phyloP scores from a whole-genome alignment of 202 grass and related monocot genomes.

The Panicum hallii region DNA sequence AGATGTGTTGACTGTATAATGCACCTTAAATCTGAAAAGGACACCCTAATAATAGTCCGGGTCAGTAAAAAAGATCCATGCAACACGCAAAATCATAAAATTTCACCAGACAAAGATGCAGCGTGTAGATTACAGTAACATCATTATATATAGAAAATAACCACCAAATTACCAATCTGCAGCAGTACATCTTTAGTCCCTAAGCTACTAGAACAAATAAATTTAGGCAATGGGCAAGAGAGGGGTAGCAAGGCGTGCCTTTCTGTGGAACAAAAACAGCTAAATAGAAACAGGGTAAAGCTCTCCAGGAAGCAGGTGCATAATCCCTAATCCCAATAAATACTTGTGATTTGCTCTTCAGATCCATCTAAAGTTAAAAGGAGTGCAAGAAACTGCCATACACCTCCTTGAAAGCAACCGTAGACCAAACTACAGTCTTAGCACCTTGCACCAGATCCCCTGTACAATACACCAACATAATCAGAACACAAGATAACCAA shows the following conservation, averaged over 20 bases:
- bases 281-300: slow-evolving; percentile 61
- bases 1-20: neutral
- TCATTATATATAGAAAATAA: slow-evolving; percentile 71
- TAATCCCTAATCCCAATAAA: slow-evolving; percentile 62
- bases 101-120: neutral
- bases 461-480: slow-evolving; percentile 52
- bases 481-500: slow-evolving; percentile 27
- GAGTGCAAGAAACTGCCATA: slow-evolving; percentile 46
- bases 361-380: slow-evolving; percentile 63
- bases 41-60: neutral
- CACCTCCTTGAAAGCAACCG: slow-evolving; percentile 56
- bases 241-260: slow-evolving; percentile 43
- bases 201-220: slow-evolving; percentile 80
- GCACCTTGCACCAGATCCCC: slow-evolving; percentile 61
- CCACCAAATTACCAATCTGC: slow-evolving; percentile 52
- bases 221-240: slow-evolving; percentile 45
- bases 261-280: slow-evolving; percentile 57
- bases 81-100: neutral
- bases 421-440: slow-evolving; percentile 51
- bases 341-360: slow-evolving; percentile 55
- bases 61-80: no score
- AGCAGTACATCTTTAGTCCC: slow-evolving; percentile 57
- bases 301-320: slow-evolving; percentile 55
- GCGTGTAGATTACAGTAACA: slow-evolving; percentile 54
- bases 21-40: neutral